Base-by-base conservation (phyloP, 768 basidiomycete species). In the Royoungia palumana region DNA sequence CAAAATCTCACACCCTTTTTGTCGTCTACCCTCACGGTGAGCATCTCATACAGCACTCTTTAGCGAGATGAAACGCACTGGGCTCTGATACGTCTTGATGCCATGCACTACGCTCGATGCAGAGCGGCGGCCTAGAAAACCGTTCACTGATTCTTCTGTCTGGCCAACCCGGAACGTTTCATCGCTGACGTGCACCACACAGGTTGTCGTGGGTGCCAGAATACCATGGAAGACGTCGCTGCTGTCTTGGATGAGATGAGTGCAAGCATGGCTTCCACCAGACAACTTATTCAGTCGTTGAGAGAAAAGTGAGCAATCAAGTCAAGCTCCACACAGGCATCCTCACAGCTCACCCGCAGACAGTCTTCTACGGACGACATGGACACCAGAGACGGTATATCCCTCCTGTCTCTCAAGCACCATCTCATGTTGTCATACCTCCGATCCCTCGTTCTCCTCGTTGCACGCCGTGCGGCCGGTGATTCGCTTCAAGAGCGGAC, bases 401-500 rank as follows among this genome's bases (percentile, higher is more conserved):
- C 96, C 0, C 75, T 99, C 5, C 75, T 99, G 20, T 88, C 90
- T 11, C 70, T 94, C 42, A 94, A 96, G 70, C 87, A 94, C 57
- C 81, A 93, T 46, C 66, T 89, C 19, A 76, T 96, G 51, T 69
- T 97, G 4, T 85, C 85, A 2, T 95, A 96, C 65, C 72, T 96
- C 10, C 92, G 93, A 49, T 85, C 90, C 13, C 75, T 96, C 34
- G 75, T 82, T 27, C 78, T 95, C 36, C 67, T 95, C 42, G 73
- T 81, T 24, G 75, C 86, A n/a, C 83, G 83, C 17, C 82, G 87
- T 22, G 75, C 79, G 1, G 65, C 84, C 7, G 90, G 89, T 0
- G 79, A 88, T 57, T 74, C 82, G 2, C 71, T 91, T 8, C 63
- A 66, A 25, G 63, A 70, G 28, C 77, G 84, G 28, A 69, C 77